Evolutionary conservation across 2,329 filamentous ascomycete genomes (phyloP), one percentile per base, ranked within the genome.

Genomic region (Fusarium gaditjirri): DNA sequence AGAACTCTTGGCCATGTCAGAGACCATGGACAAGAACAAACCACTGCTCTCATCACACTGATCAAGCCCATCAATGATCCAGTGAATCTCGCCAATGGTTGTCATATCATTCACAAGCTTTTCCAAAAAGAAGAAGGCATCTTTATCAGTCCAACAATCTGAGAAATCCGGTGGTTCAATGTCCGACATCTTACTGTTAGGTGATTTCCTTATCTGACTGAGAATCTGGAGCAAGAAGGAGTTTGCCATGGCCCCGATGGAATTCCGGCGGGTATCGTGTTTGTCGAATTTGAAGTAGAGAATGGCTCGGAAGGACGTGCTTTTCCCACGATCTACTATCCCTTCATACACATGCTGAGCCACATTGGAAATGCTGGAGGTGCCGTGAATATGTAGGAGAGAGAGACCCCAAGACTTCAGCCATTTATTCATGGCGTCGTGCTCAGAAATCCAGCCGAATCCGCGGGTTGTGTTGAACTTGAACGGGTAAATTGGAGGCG

Each of bases 261-360:
- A 46, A 46, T 47, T 65, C 10, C 31, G 31, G 5, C 46, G 42
- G 5, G n/a, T 39, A 41, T 59, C 53, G 8, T 19, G 9, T 7
- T 47, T 44, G 23, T 59, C 53, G 17, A 67, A 67, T 21, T 59
- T 55, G 41, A 67, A 67, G 29, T 65, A 67, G 14, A 58, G 36
- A 29, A 42, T 39, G n/a, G 29, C 23, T 39, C 12, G 16, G 10
- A 56, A 47, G 7, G 13, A 17, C 3, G 29, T 5, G 23, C 33
- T 33, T 23, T 38, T 12, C 12, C 16, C 13, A 36, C 21, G 21
- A 25, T 29, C 50, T 8, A 23, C 4, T 1, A 54, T 27, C 14
- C 11, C 25, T 8, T 29, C 36, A 19, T 29, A 54, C 4, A 31
- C 36, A 17, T 23, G 27, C 14, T 54, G 35, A 29, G 50, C 50